Conservation (phyloP, 805 yeast species). For the Kockiozyma suomiensis region DNA sequence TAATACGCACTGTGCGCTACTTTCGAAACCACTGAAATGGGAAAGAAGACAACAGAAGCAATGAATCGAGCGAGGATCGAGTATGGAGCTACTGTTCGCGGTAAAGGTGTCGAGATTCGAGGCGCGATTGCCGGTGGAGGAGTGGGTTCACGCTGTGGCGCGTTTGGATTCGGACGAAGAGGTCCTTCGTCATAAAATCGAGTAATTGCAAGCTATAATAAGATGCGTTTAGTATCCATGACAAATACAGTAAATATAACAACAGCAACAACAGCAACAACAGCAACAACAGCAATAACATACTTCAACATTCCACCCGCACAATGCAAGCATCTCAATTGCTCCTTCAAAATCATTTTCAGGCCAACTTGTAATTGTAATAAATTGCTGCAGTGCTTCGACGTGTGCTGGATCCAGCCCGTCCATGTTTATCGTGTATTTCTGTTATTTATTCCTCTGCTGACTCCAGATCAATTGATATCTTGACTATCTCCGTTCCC, state of each 20-base stretch:
- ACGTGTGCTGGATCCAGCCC: slow-evolving; percentile 22
- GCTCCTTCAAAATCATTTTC: slow-evolving; percentile 39
- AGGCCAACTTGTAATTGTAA: slow-evolving; percentile 42
- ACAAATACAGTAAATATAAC: too few relatives aligned
- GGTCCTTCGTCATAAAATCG: slow-evolving; percentile 32
- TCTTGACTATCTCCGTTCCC: too few relatives aligned
- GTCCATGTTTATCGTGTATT: slow-evolving; percentile 2
- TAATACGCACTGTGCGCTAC: slow-evolving; percentile 22
- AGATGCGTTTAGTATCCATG: too few relatives aligned
- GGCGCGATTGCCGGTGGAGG: slow-evolving; percentile 40
- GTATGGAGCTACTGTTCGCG: slow-evolving; percentile 37
- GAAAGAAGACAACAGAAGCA: slow-evolving; percentile 41
- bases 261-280: too few relatives aligned
- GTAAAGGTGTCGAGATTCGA: slow-evolving; percentile 25
- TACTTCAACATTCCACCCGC: slow-evolving; percentile 48
- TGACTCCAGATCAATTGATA: not conserved
- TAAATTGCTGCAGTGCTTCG: slow-evolving; percentile 38
- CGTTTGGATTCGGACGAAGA: slow-evolving; percentile 23
- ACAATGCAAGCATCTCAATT: slow-evolving; percentile 38
- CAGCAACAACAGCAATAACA: slow-evolving; percentile 8
- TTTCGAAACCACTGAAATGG: slow-evolving; percentile 43
- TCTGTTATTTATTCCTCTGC: not conserved
- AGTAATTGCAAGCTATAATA: slow-evolving; percentile 27
- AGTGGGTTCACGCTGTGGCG: slow-evolving; percentile 19
- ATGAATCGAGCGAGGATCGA: slow-evolving; percentile 36